Evolutionary conservation across 331 rosid genomes (phyloP), one percentile per base, ranked within the genome.

Genomic region (Ulmus americana): DNA sequence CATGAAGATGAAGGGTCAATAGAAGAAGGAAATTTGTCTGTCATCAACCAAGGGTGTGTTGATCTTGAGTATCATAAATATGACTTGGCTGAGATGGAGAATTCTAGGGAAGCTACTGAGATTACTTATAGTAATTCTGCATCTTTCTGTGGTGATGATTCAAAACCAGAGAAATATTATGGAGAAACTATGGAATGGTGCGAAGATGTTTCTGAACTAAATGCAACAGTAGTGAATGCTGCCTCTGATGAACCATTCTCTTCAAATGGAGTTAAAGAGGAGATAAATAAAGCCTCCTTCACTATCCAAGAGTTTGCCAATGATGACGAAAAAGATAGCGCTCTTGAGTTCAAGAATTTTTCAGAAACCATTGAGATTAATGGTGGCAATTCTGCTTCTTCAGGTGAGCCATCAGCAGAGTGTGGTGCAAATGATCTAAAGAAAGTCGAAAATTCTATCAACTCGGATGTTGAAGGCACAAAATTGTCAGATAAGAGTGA

Each of bases 71-170:
- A 54, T 45, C 59, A 54, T 6, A 16, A 28, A 20, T 8, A 35
- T 53, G 40, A 51, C 63, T 45, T 44, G 38, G 55, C 5, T 38
- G 40, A 52, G 45, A 22, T 52, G 38, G 55, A 41, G 18, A n/a
- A 14, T 57, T 68, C 39, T 46, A 39, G 11, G 2, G 65, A 39
- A 14, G 50, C 39, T 67, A 20, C 14, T 58, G 65, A 68, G 49
- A 10, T 48, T 47, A 4, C 4, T 10, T 5, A 11, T 20, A 16
- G 53, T 48, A 1, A 10, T 1, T 10, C 14, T 16, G 13, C 53
- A 48, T 7, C 53, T 5, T 1, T 11, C 4, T 48, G 4, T 2
- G 16, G n/a, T 8, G 10, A 46, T 46, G 51, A 0, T 46, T 10
- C 13, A 46, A 46, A 46, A 10, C 51, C 10, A 46, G 51, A 9